phyloP scores from a whole-genome alignment of 148 eudicot genomes.

The Fallopia convolvulus region DNA sequence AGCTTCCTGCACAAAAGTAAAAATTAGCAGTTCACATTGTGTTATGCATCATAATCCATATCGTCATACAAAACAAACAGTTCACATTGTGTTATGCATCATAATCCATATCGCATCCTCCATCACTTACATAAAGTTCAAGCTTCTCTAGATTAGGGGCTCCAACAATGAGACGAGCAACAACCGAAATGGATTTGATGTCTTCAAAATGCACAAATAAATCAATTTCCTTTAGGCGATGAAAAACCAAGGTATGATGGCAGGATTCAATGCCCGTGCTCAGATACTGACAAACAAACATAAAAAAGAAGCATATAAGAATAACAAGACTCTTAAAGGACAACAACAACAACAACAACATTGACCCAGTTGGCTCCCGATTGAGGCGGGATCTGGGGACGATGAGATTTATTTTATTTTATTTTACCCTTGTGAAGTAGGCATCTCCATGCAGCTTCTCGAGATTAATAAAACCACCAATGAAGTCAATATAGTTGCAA shows the following conservation, averaged over 20 bases:
- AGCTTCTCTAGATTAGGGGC: conserved; percentile 75
- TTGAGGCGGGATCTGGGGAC: no score
- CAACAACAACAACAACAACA: no score
- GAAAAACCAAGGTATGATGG: conserved; percentile 32
- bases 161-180: conserved; percentile 63
- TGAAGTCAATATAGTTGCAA: conserved; percentile 55
- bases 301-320: neutral
- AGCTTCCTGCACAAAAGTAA: conserved; percentile 20
- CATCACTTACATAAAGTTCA: conserved; percentile 59
- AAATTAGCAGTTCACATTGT: neutral
- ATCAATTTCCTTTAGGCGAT: conserved; percentile 45
- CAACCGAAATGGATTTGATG: conserved; percentile 59
- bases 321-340: no score
- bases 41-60: no score
- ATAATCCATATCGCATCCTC: no score
- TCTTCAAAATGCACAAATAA: conserved; percentile 75
- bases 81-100: no score
- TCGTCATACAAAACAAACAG: no score
- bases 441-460: conserved; percentile 48
- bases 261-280: conserved; percentile 62
- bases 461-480: conserved; percentile 56
- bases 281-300: conserved; percentile 38
- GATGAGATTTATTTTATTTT: neutral
- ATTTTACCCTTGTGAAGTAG: conserved; percentile 57
- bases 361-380: no score